Conservation (phyloP, 495 filamentous ascomycete genomes). For the Venustampulla echinocandica region DNA sequence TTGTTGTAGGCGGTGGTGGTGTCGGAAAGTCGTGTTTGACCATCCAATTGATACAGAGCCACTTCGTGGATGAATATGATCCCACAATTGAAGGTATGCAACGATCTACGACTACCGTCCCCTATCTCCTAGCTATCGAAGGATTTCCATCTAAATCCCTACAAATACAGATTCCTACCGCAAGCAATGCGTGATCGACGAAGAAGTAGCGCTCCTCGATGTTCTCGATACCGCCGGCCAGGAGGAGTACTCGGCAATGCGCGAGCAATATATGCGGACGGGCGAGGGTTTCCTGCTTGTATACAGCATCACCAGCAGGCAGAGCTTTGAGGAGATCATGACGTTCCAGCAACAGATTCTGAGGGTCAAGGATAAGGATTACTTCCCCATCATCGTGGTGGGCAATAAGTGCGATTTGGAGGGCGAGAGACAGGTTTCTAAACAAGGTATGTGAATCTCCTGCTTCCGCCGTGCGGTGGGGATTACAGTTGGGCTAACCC, state of each 20-base stretch:
- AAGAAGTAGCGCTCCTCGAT: slow-evolving; percentile 95
- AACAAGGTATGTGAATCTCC: slow-evolving; percentile 60
- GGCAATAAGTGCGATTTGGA: slow-evolving; percentile 99
- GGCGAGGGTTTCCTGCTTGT: slow-evolving; percentile 97
- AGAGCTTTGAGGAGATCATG: slow-evolving; percentile 96
- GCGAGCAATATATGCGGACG: slow-evolving; percentile 99
- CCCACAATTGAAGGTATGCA: slow-evolving; percentile 93
- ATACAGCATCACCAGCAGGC: slow-evolving; percentile 87
- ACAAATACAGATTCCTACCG: slow-evolving; percentile 80
- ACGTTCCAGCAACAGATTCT: slow-evolving; percentile 99
- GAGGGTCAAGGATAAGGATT: slow-evolving; percentile 97
- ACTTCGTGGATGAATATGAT: slow-evolving; percentile 99
- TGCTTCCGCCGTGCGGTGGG: no score
- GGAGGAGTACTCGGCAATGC: slow-evolving; percentile 98
- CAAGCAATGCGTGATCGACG: slow-evolving; percentile 98
- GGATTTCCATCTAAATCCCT: slow-evolving; percentile 4
- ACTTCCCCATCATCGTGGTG: slow-evolving; percentile 99
- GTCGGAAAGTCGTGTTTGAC: slow-evolving; percentile 99
- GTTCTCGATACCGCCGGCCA: slow-evolving; percentile 97
- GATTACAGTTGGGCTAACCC: background rate
- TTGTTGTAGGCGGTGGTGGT: slow-evolving; percentile 95
- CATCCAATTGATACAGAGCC: slow-evolving; percentile 96
- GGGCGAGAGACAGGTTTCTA: slow-evolving; percentile 76
- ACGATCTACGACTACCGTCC: background rate
- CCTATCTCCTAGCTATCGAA: slow-evolving; percentile 5